A percentile compares a stretch with the other conserved stretches of the same genome.
Evolutionary conservation across 768 basidiomycete species (phyloP).

Genomic region (Filobasidium wieringae): DNA sequence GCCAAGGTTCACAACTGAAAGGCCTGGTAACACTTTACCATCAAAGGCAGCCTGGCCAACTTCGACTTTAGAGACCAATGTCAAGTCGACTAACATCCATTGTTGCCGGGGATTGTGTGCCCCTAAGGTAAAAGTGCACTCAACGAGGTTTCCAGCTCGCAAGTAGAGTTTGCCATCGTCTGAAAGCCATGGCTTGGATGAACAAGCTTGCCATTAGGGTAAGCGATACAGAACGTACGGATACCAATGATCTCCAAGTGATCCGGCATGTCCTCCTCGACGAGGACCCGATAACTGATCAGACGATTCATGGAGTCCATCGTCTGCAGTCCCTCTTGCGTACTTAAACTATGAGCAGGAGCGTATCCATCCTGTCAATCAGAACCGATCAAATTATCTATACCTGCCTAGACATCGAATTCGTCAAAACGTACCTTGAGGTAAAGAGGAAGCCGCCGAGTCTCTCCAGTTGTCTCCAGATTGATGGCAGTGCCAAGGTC

Average conservation of each 20-base stretch:
- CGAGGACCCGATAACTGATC: constrained; percentile 3
- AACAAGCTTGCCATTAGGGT: neutral
- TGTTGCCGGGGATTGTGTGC: constrained; percentile 2
- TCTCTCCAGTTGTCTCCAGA: neutral
- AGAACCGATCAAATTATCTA: neutral
- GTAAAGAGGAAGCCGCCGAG: neutral
- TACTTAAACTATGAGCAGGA: neutral
- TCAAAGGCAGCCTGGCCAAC: too few relatives aligned
- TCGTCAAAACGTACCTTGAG: constrained; percentile 6
- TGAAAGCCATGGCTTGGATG: neutral
- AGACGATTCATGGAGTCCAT: constrained; percentile 4
- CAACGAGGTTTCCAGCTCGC: neutral
- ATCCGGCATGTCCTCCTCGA: neutral
- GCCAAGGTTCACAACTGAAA: too few relatives aligned
- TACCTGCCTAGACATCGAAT: too few relatives aligned
- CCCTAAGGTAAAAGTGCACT: constrained; percentile 5
- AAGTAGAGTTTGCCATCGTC: constrained; percentile 9
- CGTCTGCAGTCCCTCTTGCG: neutral
- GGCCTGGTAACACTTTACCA: too few relatives aligned
- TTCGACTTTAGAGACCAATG: too few relatives aligned
- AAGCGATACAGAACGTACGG: neutral
- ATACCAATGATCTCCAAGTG: neutral
- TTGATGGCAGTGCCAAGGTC: neutral
- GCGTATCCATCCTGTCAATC: neutral
- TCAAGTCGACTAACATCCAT: constrained; percentile 6